Conservation (phyloP, 1,284 basidiomycete species). For the Austropuccinia psidii region DNA sequence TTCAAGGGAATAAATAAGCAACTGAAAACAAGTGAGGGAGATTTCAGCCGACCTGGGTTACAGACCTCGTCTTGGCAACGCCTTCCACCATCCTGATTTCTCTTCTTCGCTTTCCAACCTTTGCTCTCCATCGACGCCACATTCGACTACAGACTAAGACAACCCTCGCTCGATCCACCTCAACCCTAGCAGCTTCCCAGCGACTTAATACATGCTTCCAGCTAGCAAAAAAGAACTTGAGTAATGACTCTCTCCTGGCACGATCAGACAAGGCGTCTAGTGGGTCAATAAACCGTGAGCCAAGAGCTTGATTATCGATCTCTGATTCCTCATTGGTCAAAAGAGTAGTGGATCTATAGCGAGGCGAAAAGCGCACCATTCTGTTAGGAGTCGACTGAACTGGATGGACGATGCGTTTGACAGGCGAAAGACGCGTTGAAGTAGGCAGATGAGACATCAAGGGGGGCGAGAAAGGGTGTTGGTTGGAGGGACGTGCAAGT, state of each 20-base stretch:
- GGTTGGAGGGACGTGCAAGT: not conserved
- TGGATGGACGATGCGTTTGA: not conserved
- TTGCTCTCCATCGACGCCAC: conserved; percentile 21
- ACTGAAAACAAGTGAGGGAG: not conserved
- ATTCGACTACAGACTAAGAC: not conserved
- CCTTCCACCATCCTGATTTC: conserved; percentile 20
- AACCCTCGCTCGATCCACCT: not conserved
- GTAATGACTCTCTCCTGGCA: not conserved
- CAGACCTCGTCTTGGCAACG: conserved; percentile 21
- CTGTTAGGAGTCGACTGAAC: conserved; percentile 6
- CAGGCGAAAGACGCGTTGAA: not conserved
- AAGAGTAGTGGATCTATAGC: not conserved
- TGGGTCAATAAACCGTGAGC: conserved; percentile 17
- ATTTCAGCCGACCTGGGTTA: not conserved
- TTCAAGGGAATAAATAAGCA: not conserved
- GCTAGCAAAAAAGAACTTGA: not conserved
- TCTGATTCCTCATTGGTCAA: not conserved
- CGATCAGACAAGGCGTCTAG: conserved; percentile 25
- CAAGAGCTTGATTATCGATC: not conserved
- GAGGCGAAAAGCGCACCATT: not conserved
- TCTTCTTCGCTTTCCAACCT: conserved; percentile 10
- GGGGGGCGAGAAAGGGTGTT: not conserved
- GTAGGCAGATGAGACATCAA: not conserved
- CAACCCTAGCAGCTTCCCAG: not conserved
- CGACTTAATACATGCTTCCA: not conserved